Percentiles rank a stretch among this genome's conserved stretches.
phyloP scores from a whole-genome alignment of 2,329 filamentous ascomycete species.

The Trichoderma harzianum region DNA sequence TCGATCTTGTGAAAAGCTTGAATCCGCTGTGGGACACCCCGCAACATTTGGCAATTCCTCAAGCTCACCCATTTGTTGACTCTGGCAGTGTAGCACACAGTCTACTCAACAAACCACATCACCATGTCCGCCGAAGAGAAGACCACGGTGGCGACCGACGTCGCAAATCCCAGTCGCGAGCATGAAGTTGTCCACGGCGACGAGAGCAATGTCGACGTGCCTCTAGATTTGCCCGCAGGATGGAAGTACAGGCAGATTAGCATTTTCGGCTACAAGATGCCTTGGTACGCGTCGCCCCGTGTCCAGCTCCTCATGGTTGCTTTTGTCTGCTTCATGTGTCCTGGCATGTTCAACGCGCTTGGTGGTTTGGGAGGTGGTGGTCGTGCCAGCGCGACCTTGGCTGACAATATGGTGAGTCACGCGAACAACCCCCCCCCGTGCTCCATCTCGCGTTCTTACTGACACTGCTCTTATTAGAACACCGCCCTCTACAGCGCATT shows the following conservation, averaged over 20 bases:
- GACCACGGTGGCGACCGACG: background rate
- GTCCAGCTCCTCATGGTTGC: slow-evolving; percentile 67
- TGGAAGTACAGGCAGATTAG: slow-evolving; percentile 62
- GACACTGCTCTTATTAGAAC: background rate
- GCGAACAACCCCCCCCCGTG: no score
- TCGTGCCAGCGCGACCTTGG: slow-evolving; percentile 49
- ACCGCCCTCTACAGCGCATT: slow-evolving; percentile 68
- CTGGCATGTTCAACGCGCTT: slow-evolving; percentile 70
- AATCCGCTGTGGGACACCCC: background rate
- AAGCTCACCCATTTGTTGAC: background rate
- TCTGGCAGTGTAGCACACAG: background rate
- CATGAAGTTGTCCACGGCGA: slow-evolving; percentile 14
- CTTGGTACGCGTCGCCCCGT: slow-evolving; percentile 68
- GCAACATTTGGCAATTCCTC: background rate
- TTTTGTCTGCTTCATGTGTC: slow-evolving; percentile 57
- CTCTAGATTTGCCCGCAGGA: slow-evolving; percentile 41
- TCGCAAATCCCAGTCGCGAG: background rate
- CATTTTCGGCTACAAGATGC: slow-evolving; percentile 44
- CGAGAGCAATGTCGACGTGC: slow-evolving; percentile 17
- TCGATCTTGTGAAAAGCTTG: background rate
- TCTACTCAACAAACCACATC: background rate
- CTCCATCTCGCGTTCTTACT: background rate
- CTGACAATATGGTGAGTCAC: slow-evolving; percentile 57
- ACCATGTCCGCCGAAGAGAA: slow-evolving; percentile 30
- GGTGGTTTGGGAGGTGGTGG: slow-evolving; percentile 62